A percentile compares a stretch with the other conserved stretches of the same genome.
These are phyloP conservation scores for Musa schizocarpa DNA, from an alignment of 176 grass and related monocot genomes.

Conservation along the genomic window DNA sequence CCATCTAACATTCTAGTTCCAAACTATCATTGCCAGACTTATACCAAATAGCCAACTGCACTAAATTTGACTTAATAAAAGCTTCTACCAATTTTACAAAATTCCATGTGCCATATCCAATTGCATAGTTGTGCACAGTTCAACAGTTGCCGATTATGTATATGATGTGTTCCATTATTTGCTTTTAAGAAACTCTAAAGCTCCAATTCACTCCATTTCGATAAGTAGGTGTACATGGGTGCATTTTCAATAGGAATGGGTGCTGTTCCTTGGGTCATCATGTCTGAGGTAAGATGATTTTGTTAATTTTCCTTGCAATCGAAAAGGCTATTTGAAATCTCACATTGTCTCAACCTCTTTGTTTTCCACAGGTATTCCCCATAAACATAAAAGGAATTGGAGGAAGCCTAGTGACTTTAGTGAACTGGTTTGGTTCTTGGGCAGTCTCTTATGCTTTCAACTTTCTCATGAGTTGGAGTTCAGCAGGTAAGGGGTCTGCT, in stretches of 20 bases:
- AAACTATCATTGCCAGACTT: background rate
- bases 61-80: no score
- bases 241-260: conserved; percentile 81
- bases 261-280: conserved; percentile 74
- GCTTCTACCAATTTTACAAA: background rate
- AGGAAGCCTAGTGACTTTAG: conserved; percentile 65
- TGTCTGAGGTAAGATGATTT: conserved; percentile 57
- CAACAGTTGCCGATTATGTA: no score
- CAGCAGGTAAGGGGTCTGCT: conserved; percentile 34
- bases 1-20: background rate
- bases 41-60: background rate
- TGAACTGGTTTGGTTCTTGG: conserved; percentile 64
- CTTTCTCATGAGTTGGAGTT: conserved; percentile 72
- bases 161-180: no score
- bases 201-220: background rate
- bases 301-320: background rate
- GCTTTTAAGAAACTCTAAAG: no score
- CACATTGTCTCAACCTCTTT: background rate
- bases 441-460: conserved; percentile 53
- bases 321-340: background rate
- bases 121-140: background rate
- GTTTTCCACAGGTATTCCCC: conserved; percentile 56
- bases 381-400: conserved; percentile 72
- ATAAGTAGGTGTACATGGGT: conserved; percentile 44
- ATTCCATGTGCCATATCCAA: background rate